Conservation (phyloP, 352 stramenopile genomes). For the Globisporangium nunn region DNA sequence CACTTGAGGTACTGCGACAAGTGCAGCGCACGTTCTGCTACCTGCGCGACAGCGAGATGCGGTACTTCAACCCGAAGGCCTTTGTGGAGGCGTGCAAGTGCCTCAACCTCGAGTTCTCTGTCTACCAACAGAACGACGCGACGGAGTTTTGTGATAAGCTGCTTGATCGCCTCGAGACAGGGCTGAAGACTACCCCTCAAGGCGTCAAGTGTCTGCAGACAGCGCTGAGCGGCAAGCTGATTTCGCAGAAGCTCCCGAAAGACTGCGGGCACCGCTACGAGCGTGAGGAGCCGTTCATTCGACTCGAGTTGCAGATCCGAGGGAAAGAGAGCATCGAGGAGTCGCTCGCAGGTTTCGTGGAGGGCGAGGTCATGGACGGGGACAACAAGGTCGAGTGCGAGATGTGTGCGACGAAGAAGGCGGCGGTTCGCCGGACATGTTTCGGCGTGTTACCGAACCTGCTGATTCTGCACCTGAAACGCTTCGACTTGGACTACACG, state of each 20-base stretch:
- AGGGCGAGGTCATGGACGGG: slow-evolving; percentile 99
- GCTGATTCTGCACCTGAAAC: slow-evolving; percentile 97
- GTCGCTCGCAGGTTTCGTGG: slow-evolving; percentile 94
- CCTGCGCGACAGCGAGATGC: slow-evolving; percentile 77
- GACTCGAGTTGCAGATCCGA: slow-evolving; percentile 96
- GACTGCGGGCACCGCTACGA: slow-evolving; percentile 92
- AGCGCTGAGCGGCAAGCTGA: slow-evolving; percentile 73
- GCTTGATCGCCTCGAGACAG: slow-evolving; percentile 96
- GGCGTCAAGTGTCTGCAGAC: slow-evolving; percentile 71
- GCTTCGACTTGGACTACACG: slow-evolving; percentile 99
- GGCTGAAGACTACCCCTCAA: slow-evolving; percentile 88
- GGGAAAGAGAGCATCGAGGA: slow-evolving; percentile 98
- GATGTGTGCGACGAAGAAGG: slow-evolving; percentile 96
- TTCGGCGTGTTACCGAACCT: slow-evolving; percentile 95
- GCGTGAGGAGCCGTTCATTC: slow-evolving; percentile 96
- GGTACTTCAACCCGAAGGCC: slow-evolving; percentile 79
- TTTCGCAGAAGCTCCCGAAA: slow-evolving; percentile 87
- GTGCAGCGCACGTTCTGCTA: slow-evolving; percentile 89
- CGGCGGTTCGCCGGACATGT: slow-evolving; percentile 92
- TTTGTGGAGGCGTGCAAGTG: slow-evolving; percentile 89
- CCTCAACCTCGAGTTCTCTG: slow-evolving; percentile 88
- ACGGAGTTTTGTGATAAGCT: slow-evolving; percentile 99
- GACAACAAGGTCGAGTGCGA: slow-evolving; percentile 99
- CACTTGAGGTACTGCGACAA: slow-evolving; percentile 84
- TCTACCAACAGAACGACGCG: slow-evolving; percentile 99